Percentiles rank a stretch among this genome's conserved stretches.
Evolutionary conservation across 1,139 yeast genomes (phyloP).

Genomic region (Dujonia santamariae): DNA sequence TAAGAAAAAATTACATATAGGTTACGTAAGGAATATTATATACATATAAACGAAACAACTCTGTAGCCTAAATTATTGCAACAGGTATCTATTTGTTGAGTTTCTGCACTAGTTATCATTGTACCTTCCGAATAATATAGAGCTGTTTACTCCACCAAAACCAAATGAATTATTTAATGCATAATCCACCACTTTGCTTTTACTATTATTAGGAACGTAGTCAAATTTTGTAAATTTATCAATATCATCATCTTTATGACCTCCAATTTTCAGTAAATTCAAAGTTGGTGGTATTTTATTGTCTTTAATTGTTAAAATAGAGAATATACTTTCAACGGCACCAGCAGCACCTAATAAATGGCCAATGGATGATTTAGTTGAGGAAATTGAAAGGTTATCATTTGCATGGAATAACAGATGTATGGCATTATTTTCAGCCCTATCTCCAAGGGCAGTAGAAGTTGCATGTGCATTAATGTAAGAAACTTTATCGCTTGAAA

Average conservation of each 20-base stretch:
- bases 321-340: constrained; percentile 83
- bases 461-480: constrained; percentile 98
- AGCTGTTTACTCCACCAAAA: constrained; percentile 94
- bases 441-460: constrained; percentile 84
- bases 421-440: constrained; percentile 82
- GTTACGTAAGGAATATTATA: too few species aligned
- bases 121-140: constrained; percentile 49
- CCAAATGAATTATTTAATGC: constrained; percentile 93
- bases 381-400: constrained; percentile 51
- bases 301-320: constrained; percentile 61
- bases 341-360: constrained; percentile 97
- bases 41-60: too few species aligned
- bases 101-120: neutral
- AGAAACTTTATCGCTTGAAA: constrained; percentile 48
- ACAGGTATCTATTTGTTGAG: too few species aligned
- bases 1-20: too few species aligned
- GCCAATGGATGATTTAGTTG: constrained; percentile 91
- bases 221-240: constrained; percentile 50
- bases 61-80: too few species aligned
- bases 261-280: constrained; percentile 59
- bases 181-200: constrained; percentile 38
- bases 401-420: constrained; percentile 41
- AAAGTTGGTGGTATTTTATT: constrained; percentile 74
- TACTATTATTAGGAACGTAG: constrained; percentile 54
- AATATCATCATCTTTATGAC: constrained; percentile 35